phyloP scores from a whole-genome alignment of 352 stramenopile genomes.

The Saprolegnia parasitica region DNA sequence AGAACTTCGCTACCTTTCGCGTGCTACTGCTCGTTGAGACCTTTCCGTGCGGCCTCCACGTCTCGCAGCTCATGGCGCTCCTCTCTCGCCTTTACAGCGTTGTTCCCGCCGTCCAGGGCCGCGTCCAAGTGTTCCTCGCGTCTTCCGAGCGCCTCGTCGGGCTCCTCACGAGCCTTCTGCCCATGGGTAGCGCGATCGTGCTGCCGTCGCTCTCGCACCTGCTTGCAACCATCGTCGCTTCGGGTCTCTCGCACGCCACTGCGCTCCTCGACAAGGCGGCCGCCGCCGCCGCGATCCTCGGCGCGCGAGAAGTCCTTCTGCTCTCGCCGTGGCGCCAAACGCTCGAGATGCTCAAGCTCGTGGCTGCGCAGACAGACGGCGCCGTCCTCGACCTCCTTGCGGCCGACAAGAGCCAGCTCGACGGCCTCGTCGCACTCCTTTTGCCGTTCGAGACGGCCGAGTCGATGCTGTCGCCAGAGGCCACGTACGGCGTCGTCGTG shows the following conservation, averaged over 20 bases:
- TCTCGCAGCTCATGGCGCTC: slow-evolving; percentile 22
- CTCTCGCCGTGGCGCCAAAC: slow-evolving; percentile 12
- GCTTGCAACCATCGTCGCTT: neutral
- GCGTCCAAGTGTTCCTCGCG: slow-evolving; percentile 10
- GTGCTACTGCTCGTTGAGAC: slow-evolving; percentile 17
- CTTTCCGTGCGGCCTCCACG: slow-evolving; percentile 14
- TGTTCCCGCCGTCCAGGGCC: neutral
- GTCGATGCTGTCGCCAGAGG: slow-evolving; percentile 6
- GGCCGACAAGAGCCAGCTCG: neutral
- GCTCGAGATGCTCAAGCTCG: slow-evolving; percentile 17
- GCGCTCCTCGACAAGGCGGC: slow-evolving; percentile 11
- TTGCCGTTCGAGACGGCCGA: slow-evolving; percentile 23
- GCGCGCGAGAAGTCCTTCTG: neutral
- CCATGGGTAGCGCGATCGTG: slow-evolving; percentile 2
- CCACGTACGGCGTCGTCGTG: slow-evolving; percentile 21
- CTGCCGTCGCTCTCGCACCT: slow-evolving; percentile 12
- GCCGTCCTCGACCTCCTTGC: neutral
- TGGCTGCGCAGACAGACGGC: slow-evolving; percentile 7
- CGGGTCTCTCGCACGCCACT: neutral
- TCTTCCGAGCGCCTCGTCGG: slow-evolving; percentile 17
- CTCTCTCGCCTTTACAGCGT: slow-evolving; percentile 14
- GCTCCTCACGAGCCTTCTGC: slow-evolving; percentile 2
- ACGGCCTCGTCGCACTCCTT: neutral
- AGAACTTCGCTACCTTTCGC: neutral
- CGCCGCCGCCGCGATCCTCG: neutral